Percentiles rank a stretch among this genome's conserved stretches.
Evolutionary conservation across 345 rosid species (phyloP).

Genomic region (Syzygium aromaticum): DNA sequence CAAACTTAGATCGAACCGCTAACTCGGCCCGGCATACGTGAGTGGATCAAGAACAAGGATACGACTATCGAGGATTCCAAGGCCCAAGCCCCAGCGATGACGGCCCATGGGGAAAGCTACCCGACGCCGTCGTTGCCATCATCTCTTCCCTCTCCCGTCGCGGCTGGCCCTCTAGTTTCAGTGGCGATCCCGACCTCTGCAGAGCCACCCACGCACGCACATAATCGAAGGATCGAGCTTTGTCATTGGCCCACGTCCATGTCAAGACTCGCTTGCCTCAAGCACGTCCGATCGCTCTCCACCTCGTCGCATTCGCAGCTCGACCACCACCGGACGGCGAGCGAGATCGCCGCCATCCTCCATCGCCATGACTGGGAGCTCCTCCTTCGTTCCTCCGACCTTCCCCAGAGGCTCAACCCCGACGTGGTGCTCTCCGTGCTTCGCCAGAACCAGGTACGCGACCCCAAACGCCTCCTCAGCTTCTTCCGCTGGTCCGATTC

Average conservation of each 20-base stretch:
- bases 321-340: slow-evolving; percentile 9
- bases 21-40: neutral
- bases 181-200: neutral
- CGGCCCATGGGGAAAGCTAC: neutral
- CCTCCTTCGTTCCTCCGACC: slow-evolving; percentile 27
- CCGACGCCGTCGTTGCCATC: neutral
- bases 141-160: neutral
- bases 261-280: neutral
- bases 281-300: neutral
- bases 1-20: neutral
- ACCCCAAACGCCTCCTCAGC: slow-evolving; percentile 42
- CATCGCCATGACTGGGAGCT: slow-evolving; percentile 34
- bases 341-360: slow-evolving; percentile 40
- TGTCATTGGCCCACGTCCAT: neutral
- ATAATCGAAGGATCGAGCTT: neutral
- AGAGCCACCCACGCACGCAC: neutral
- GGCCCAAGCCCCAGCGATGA: neutral
- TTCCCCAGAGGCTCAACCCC: slow-evolving; percentile 34
- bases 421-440: slow-evolving; percentile 57
- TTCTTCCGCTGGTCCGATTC: slow-evolving; percentile 59
- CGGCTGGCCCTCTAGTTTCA: neutral
- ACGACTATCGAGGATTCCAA: neutral
- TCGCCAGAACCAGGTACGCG: slow-evolving; percentile 26
- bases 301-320: neutral
- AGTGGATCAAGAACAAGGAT: neutral